Evolutionary conservation across 345 rosid genomes (phyloP).

Genomic region (Salix purpurea): DNA sequence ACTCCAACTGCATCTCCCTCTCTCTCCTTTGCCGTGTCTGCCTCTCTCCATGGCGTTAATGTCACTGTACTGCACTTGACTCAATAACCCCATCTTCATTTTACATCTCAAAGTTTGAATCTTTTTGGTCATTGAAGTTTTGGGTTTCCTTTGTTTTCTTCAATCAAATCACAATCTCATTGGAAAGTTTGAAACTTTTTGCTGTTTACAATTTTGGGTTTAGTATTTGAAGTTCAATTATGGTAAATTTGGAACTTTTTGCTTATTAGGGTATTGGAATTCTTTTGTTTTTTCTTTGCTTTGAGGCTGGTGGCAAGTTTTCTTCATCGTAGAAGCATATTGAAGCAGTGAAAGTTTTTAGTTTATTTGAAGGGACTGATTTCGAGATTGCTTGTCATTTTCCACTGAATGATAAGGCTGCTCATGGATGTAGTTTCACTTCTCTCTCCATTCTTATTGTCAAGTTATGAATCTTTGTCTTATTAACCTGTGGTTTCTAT

Average conservation of each 20-base stretch:
- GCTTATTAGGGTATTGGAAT: not conserved
- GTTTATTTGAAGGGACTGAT: conserved; percentile 79
- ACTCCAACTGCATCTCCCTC: conserved; percentile 69
- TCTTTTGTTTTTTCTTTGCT: conserved; percentile 1
- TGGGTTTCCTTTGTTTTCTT: not conserved
- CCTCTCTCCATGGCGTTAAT: conserved; percentile 72
- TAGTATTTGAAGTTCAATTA: not conserved
- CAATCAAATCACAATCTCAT: not conserved
- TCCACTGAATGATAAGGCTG: conserved; percentile 66
- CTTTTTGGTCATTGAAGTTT: not conserved
- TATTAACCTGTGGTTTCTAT: not conserved
- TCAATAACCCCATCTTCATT: not conserved
- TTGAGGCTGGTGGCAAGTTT: conserved; percentile 76
- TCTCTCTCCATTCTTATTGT: conserved; percentile 82
- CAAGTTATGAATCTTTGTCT: conserved; percentile 37
- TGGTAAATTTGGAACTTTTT: not conserved
- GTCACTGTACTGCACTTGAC: conserved; percentile 52
- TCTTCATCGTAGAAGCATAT: conserved; percentile 64
- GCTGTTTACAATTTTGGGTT: not conserved
- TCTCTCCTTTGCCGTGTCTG: conserved; percentile 84
- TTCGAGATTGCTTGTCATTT: conserved; percentile 78
- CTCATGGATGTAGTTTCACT: conserved; percentile 82
- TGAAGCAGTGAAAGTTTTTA: conserved; percentile 37
- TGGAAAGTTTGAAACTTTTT: not conserved
- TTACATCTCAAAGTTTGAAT: not conserved